Evolutionary conservation across 202 grass and related monocot genomes (phyloP).

Genomic region (Eragrostis tef): DNA sequence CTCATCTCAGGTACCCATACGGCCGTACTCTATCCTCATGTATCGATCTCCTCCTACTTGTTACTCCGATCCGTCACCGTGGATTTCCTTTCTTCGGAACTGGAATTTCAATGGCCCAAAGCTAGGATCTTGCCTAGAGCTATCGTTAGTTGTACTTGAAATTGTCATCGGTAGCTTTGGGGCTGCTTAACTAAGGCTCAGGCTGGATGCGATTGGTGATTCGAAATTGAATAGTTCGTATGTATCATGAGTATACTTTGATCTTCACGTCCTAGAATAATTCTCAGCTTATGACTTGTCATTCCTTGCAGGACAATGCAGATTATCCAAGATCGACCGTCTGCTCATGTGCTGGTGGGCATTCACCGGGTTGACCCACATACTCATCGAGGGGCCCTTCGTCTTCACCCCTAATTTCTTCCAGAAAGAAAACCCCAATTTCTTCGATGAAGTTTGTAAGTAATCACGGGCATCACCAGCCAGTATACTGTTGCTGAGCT

Average conservation of each 20-base stretch:
- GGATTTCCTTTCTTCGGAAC: not conserved
- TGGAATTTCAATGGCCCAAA: not conserved
- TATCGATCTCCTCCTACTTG: not conserved
- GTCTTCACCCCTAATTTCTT: constrained; percentile 75
- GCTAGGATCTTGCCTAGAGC: not conserved
- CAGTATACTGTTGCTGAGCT: not conserved
- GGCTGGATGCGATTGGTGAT: not conserved
- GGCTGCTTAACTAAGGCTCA: not conserved
- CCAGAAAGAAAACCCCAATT: constrained; percentile 64
- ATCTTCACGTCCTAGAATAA: too few species aligned
- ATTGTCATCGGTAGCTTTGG: not conserved
- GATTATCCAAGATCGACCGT: constrained; percentile 71
- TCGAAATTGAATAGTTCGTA: not conserved
- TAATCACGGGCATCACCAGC: not conserved
- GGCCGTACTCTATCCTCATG: not conserved
- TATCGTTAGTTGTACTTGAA: not conserved
- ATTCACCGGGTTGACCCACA: constrained; percentile 89
- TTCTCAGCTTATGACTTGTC: not conserved
- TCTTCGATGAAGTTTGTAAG: constrained; percentile 94
- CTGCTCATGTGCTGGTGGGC: constrained; percentile 95
- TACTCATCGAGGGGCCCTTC: constrained; percentile 82
- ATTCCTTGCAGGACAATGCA: constrained; percentile 53
- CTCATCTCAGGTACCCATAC: constrained; percentile 64
- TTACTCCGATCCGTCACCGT: not conserved
- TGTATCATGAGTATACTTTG: constrained; percentile 1